Base-by-base conservation (phyloP, 139 green algal genomes). In the Zygnema circumcarinatum region DNA sequence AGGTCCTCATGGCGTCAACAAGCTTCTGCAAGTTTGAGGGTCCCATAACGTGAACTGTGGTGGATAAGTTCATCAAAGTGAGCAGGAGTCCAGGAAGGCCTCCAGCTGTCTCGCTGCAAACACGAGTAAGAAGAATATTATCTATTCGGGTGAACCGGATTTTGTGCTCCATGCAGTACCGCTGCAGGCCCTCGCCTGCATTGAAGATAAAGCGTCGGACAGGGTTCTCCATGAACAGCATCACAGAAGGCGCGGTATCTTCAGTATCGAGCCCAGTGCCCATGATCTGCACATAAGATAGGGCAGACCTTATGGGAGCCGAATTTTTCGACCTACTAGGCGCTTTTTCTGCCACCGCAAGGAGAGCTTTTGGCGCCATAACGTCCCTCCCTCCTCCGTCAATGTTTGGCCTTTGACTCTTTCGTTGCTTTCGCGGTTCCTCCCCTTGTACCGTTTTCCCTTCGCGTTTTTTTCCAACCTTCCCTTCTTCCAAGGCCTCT, bases 171-270 rank as follows among this genome's bases (percentile, higher is more conserved):
- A 94, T 90, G 42, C 94, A 95, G 41, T 95, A 95, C 1, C 96
- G 91, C 89, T 99, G 96, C 35, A 98, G 94, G 7, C 96, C 96
- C 87, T 99, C 96, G 0, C 95, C 96, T n/a, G 92, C 94, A 87
- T 99, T 99, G 94, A 99, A 99, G 29, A 99, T 79, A 76, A 95
- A 97, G 31, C 95, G 93, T 42, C 95, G 89, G 47, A 62, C 7
- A 62, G 47, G 47, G 33, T 94, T 93, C 90, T 98, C 95, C 47
- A 98, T 97, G 85, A 98, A 96, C 0, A 98, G 94, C 52, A 98
- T 88, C 2, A 96, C 93, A 7, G 93, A 97, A 1, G 96, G 96
- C 42, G 88, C 89, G 20, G 91, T 93, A 82, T 94, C 92, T 83
- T 82, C 87, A n/a, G 80, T 91, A 67, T 91, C 87, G 31, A 88